Conservation (phyloP, 2,329 filamentous ascomycete genomes). For the Neofusicoccum laricinum region DNA sequence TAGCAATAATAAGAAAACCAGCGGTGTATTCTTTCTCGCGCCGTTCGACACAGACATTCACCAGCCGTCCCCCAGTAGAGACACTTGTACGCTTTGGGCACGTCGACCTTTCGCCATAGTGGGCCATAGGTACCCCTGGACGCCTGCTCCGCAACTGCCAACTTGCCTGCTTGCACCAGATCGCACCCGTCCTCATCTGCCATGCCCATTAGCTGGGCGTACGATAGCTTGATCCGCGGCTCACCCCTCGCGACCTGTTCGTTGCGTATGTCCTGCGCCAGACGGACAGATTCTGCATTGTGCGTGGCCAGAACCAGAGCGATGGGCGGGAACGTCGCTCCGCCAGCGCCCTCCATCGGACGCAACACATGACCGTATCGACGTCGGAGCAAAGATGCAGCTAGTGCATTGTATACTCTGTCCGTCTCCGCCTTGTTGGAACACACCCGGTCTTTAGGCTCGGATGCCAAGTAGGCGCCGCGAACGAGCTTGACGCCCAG, state of each 20-base stretch:
- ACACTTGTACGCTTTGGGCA: slow-evolving; percentile 42
- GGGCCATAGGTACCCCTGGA: slow-evolving; percentile 49
- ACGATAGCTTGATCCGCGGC: slow-evolving; percentile 45
- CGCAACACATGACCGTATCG: slow-evolving; percentile 39
- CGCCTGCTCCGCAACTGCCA: slow-evolving; percentile 48
- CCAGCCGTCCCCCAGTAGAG: slow-evolving; percentile 56
- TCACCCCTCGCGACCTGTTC: slow-evolving; percentile 42
- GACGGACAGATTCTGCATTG: slow-evolving; percentile 67
- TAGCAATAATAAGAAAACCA: no score
- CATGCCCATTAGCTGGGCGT: slow-evolving; percentile 91
- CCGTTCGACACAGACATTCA: slow-evolving; percentile 84
- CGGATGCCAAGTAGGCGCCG: slow-evolving; percentile 55
- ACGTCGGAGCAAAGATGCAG: slow-evolving; percentile 58
- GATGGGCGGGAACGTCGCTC: slow-evolving; percentile 40
- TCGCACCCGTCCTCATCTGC: slow-evolving; percentile 79
- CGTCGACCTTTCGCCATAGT: slow-evolving; percentile 26
- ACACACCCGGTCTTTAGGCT: slow-evolving; percentile 50
- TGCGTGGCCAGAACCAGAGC: slow-evolving; percentile 76
- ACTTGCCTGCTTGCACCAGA: slow-evolving; percentile 33
- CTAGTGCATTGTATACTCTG: slow-evolving; percentile 65
- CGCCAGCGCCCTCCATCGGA: slow-evolving; percentile 40
- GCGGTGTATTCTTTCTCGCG: no score
- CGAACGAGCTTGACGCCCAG: slow-evolving; percentile 57
- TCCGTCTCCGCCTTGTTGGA: slow-evolving; percentile 56
- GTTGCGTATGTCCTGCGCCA: slow-evolving; percentile 42